Conservation (phyloP, 2,329 filamentous ascomycete genomes). For the Dendrostoma leiphaemia region DNA sequence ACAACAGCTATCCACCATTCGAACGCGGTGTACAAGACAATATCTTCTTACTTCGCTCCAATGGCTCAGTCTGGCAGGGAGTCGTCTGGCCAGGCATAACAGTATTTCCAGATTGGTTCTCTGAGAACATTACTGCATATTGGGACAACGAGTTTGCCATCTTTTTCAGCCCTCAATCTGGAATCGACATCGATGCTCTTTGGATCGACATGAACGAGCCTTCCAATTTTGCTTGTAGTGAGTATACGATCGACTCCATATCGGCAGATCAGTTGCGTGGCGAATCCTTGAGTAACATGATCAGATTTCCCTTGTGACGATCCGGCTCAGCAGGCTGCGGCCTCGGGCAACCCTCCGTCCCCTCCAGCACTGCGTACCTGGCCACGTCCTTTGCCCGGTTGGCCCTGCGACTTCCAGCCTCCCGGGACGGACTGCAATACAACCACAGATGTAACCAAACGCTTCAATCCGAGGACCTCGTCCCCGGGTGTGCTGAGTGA, state of each 20-base stretch:
- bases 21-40: slow-evolving; percentile 40
- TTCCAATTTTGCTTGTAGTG: slow-evolving; percentile 42
- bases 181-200: slow-evolving; percentile 73
- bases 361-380: slow-evolving; percentile 62
- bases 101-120: slow-evolving; percentile 77
- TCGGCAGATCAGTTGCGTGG: not conserved
- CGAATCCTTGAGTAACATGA: not conserved
- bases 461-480: slow-evolving; percentile 5
- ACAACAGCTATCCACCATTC: slow-evolving; percentile 43
- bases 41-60: slow-evolving; percentile 46
- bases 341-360: slow-evolving; percentile 52
- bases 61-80: slow-evolving; percentile 57
- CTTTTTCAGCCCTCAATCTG: slow-evolving; percentile 63
- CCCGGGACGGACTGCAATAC: slow-evolving; percentile 35
- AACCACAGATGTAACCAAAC: slow-evolving; percentile 16
- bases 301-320: slow-evolving; percentile 51
- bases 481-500: no score
- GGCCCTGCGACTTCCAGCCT: slow-evolving; percentile 66
- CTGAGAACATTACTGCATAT: slow-evolving; percentile 59
- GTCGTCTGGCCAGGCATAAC: slow-evolving; percentile 77
- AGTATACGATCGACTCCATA: not conserved
- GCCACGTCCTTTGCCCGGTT: slow-evolving; percentile 66
- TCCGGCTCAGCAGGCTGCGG: slow-evolving; percentile 32
- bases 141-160: slow-evolving; percentile 67
- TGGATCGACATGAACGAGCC: slow-evolving; percentile 73